Conservation (phyloP, 2,329 filamentous ascomycete species). For the Exophiala alcalophila region DNA sequence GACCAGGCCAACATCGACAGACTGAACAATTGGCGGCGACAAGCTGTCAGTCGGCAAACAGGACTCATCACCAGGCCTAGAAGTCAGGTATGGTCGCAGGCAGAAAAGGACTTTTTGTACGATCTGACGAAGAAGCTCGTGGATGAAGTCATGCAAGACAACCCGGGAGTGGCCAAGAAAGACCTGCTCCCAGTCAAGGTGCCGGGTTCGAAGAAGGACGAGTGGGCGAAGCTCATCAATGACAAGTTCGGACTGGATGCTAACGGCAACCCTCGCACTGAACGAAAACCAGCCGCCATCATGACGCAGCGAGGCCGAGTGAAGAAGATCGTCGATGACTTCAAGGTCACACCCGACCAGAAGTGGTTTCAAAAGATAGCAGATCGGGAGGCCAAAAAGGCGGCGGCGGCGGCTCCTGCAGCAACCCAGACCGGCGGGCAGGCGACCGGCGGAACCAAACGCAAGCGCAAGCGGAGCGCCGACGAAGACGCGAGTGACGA, state of each 20-base stretch:
- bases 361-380: slow-evolving; percentile 8
- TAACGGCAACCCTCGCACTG: slow-evolving; percentile 6
- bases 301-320: slow-evolving; percentile 16
- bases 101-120: slow-evolving; percentile 27
- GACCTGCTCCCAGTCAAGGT: slow-evolving; percentile 8
- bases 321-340: slow-evolving; percentile 7
- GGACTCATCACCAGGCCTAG: background rate
- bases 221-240: slow-evolving; percentile 18
- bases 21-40: slow-evolving; percentile 23
- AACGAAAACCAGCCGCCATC: slow-evolving; percentile 9
- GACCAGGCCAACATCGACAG: slow-evolving; percentile 16
- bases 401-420: no score
- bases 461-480: no score
- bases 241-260: slow-evolving; percentile 16
- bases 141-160: background rate
- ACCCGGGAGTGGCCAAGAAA: slow-evolving; percentile 1
- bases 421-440: no score
- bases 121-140: slow-evolving; percentile 7
- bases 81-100: slow-evolving; percentile 27
- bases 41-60: slow-evolving; percentile 6
- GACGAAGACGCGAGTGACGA: background rate
- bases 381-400: background rate
- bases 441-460: background rate
- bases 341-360: slow-evolving; percentile 9
- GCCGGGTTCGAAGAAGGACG: slow-evolving; percentile 2